Base-by-base conservation (phyloP, 495 filamentous ascomycete species). In the Sporormia fimetaria region DNA sequence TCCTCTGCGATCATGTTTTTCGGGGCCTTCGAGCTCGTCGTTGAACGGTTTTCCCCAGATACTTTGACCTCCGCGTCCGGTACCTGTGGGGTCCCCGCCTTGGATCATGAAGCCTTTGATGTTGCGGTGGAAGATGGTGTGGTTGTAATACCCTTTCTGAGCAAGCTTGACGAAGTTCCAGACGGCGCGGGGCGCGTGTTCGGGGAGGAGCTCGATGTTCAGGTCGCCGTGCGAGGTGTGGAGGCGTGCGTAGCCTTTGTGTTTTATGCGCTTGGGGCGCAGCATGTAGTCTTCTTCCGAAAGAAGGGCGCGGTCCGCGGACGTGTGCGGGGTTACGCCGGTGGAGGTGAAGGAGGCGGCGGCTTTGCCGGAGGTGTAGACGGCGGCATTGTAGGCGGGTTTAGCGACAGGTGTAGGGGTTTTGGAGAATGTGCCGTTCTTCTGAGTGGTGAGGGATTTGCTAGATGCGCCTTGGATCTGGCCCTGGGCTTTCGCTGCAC, bases 81-180 rank as follows among this genome's bases (percentile, higher is more conserved):
- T 92, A 0, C 87, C 87, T 0, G 83, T 83, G 0, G 90, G 90
- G 57, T 98, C 90, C 44, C 90, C 90, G 39, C 92, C 92, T 57
- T 99, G 90, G 42, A 96, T 82, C 90, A 99, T 99, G 61, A 99
- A 99, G 44, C 82, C 85, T 18, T 73, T 72, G 54, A 99, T 94
- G 57, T 86, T 92, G 35, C 90, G 77, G 60, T 99, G 90, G 56
- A 96, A 96, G 15, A 69, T 51, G 6, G 92, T 74, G 55, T 68
- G 71, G 31, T 73, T 75, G 66, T 95, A 99, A 63, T 94, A 93
- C 0, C 88, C 92, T 43, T 76, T 80, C 54, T 94, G 82, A 7
- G 87, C 73, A 6, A 99, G 68, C 35, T 83, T 78, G 28, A 90
- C 70, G 60, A 99, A 96, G 60, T 99, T 99, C 81, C 86, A 99